Evolutionary conservation across 2,329 filamentous ascomycete genomes (phyloP), one percentile per base, ranked within the genome.

Genomic region (Claviceps arundinis): DNA sequence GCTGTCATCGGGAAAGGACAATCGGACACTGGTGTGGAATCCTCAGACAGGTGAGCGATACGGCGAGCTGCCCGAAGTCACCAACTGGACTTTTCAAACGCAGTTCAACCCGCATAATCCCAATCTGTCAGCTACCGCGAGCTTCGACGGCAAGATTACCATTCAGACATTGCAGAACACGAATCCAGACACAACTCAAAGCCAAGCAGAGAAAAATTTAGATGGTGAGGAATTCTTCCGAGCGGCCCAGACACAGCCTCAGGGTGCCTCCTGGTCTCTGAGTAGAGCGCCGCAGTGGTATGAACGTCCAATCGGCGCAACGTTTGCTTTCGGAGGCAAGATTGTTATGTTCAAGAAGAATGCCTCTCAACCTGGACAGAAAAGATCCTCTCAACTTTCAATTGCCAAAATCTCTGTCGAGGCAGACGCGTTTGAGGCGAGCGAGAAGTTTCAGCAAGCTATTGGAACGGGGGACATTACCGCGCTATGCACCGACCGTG

Each of bases 51-150:
- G 91, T 50, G 82, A 93, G 64, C 76, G 80, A 13, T 85, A 89
- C 57, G 93, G 94, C 58, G 91, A 97, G 69, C 91, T 97, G 64
- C 90, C 91, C 4, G 89, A 96, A 61, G 90, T 95, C 51, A 96
- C 91, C n/a, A 98, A 97, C 69, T 98, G 93, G 91, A 95, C 90
- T 5, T 98, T 98, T 73, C 84, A 91, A 65, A 95, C 93, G 5
- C 81, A 85, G 56, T 97, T 94, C 78, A 90, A 95, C 66, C 93
- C 93, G 34, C 83, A 87, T 59, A 95, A 98, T 67, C 91, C 93
- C 11, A 87, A 84, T 64, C 75, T 98, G 53, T 88, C 91, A 48
- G 94, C 94, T 17, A 97, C 93, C 17, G 93, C 94, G 9, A 95
- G 91, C 2, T 97, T 97, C 59, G 93, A 98, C 64, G 93, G 94